Evolutionary conservation across 2,329 filamentous ascomycete genomes (phyloP).

Genomic region (Salinomyces thailandicus): DNA sequence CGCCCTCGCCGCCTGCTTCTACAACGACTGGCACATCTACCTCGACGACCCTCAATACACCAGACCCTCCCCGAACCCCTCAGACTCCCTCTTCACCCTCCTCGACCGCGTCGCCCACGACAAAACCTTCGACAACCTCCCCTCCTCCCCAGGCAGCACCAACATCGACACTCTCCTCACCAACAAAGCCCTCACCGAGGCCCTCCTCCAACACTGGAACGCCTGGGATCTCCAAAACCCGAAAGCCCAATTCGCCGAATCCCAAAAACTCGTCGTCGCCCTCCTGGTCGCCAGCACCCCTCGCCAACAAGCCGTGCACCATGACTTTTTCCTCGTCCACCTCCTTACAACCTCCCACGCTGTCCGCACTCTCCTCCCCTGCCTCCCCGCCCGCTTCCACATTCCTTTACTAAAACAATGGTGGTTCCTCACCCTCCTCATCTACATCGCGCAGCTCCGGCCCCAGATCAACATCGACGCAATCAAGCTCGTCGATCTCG

Average conservation of each 20-base stretch:
- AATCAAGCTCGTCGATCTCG: constrained; percentile 50
- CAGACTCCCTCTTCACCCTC: constrained; percentile 56
- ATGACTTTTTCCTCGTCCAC: constrained; percentile 77
- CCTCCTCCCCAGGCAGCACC: constrained; percentile 45
- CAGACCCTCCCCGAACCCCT: constrained; percentile 49
- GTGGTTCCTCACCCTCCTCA: constrained; percentile 72
- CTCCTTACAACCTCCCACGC: constrained; percentile 79
- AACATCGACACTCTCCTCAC: constrained; percentile 61
- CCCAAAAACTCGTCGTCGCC: constrained; percentile 47
- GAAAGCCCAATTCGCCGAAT: constrained; percentile 62
- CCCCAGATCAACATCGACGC: constrained; percentile 60
- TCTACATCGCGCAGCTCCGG: constrained; percentile 66
- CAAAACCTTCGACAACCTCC: constrained; percentile 56
- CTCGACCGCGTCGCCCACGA: constrained; percentile 61
- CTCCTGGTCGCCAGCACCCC: constrained; percentile 49
- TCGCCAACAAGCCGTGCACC: constrained; percentile 38
- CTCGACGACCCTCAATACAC: constrained; percentile 65
- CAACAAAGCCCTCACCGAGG: constrained; percentile 58
- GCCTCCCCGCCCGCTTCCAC: constrained; percentile 64
- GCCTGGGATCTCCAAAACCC: constrained; percentile 66
- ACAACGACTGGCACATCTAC: constrained; percentile 48
- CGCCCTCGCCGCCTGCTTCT: constrained; percentile 52
- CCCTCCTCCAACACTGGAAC: constrained; percentile 82
- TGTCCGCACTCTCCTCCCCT: constrained; percentile 70
- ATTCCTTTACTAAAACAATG: constrained; percentile 68